Base-by-base conservation (phyloP, 1,139 yeast genomes). In the Kodamaea sp. region DNA sequence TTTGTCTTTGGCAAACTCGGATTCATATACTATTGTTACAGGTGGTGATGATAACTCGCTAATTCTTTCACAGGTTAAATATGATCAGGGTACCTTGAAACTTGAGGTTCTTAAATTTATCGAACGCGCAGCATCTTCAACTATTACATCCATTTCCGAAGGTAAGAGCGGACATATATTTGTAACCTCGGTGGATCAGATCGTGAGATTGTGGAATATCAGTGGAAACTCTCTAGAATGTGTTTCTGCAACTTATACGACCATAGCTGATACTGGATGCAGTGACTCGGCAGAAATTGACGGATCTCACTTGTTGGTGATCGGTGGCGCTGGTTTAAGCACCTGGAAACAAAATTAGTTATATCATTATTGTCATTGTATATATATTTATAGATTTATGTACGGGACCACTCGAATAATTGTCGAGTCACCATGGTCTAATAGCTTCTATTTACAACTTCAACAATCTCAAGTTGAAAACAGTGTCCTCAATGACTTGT, bases 41-140 rank as follows among this genome's bases (percentile, higher is more conserved):
- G 97, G 96, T 14, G 97, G 98, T 36, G 98, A 92, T 56, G 98
- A 92, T 50, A 90, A 90, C 59, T 83, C 89, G 0, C 55, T 90
- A 7, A 70, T 71, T 0, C 55, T 78, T 3, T 70, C 78, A 2
- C 47, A 49, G 15, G 55, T 83, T 21, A 31, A 34, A 2, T 43
- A 47, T 3, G 46, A 39, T 0, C 29, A 24, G 1, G 47, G 26
- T 1, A 38, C 38, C 4, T 44, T 59, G 2, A 32, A 28, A 0
- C 50, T 66, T 15, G 46, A 47, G 2, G 49, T 63, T 0, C 41
- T 54, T 1, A 51, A 69, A 1, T 69, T 72, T 39, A 55, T 62
- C 2, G 66, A 64, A 10, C 59, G 63, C 22, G 96, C 95, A 0
- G 96, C 96, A 3, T 78, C 96, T 0, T 83, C 96, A 1, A 86